phyloP scores from a whole-genome alignment of 352 stramenopile genomes.

The Phytopythium ostracodes region DNA sequence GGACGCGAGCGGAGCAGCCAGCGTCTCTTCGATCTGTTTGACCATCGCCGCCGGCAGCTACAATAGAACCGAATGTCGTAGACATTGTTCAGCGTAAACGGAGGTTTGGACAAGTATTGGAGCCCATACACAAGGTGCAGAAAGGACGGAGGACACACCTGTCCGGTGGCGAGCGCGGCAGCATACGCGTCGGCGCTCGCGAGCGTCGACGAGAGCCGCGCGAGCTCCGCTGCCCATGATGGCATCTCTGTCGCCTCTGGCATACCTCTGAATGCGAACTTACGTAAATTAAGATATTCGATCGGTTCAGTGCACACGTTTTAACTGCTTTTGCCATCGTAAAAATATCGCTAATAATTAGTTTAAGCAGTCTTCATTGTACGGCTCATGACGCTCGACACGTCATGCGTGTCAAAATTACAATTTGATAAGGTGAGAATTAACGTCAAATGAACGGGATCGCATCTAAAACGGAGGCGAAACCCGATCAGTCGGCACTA shows the following conservation, averaged over 20 bases:
- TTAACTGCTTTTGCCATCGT: too few relatives aligned
- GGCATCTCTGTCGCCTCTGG: background rate
- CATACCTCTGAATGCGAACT: too few relatives aligned
- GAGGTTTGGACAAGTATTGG: background rate
- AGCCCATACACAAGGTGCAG: background rate
- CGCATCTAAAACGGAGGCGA: too few relatives aligned
- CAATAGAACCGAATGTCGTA: background rate
- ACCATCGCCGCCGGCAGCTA: slow-evolving; percentile 21
- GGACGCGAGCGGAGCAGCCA: slow-evolving; percentile 14
- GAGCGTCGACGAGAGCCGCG: slow-evolving; percentile 17
- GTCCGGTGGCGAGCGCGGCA: slow-evolving; percentile 19
- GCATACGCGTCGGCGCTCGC: slow-evolving; percentile 26
- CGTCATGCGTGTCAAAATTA: too few relatives aligned
- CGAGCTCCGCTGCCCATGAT: background rate
- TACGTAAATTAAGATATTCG: background rate
- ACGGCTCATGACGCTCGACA: too few relatives aligned
- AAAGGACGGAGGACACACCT: slow-evolving; percentile 14
- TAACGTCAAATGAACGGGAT: too few relatives aligned
- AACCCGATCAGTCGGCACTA: too few relatives aligned
- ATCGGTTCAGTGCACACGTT: too few relatives aligned
- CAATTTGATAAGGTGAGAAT: too few relatives aligned
- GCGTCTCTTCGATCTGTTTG: slow-evolving; percentile 17
- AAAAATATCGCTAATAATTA: too few relatives aligned
- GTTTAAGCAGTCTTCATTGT: too few relatives aligned
- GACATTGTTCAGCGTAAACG: too few relatives aligned